These are phyloP conservation scores for Zygosaccharomyces gambellarensis DNA, from an alignment of 805 yeast genomes.

Conservation along the genomic window DNA sequence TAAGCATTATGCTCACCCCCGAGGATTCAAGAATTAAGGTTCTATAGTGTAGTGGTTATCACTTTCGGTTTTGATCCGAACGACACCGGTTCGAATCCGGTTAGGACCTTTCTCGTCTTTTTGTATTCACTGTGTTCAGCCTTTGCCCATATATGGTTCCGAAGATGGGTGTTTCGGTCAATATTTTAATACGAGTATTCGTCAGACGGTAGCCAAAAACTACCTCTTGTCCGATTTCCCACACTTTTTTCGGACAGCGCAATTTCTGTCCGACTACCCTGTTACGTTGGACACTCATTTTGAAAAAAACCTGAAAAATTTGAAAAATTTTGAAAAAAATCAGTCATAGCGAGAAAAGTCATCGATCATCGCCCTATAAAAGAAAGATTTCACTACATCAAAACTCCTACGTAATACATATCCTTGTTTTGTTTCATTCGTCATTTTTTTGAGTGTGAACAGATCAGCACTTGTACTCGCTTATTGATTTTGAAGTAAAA, in stretches of 20 bases:
- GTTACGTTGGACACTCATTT: not conserved
- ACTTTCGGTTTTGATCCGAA: constrained; percentile 76
- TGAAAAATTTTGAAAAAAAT: constrained; percentile 1
- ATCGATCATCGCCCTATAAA: not conserved
- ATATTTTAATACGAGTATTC: too few relatives aligned
- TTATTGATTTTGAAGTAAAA: not conserved
- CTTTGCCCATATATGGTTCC: not conserved
- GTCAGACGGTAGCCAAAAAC: too few relatives aligned
- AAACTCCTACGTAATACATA: too few relatives aligned
- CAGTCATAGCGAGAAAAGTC: constrained; percentile 2
- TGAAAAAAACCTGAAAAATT: not conserved
- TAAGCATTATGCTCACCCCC: not conserved
- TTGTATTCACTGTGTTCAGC: too few relatives aligned
- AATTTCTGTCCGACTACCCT: not conserved
- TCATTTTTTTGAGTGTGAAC: not conserved
- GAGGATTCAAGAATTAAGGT: constrained; percentile 1
- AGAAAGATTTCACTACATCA: not conserved
- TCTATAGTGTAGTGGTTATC: constrained; percentile 75
- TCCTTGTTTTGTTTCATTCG: not conserved
- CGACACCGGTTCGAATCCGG: constrained; percentile 86
- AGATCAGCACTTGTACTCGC: not conserved
- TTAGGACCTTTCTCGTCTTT: constrained; percentile 52
- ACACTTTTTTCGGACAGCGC: too few relatives aligned
- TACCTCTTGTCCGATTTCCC: too few relatives aligned
- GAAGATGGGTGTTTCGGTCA: too few relatives aligned